Evolutionary conservation across 2,329 filamentous ascomycete species (phyloP).

Genomic region (Aspergillus phoenicis): DNA sequence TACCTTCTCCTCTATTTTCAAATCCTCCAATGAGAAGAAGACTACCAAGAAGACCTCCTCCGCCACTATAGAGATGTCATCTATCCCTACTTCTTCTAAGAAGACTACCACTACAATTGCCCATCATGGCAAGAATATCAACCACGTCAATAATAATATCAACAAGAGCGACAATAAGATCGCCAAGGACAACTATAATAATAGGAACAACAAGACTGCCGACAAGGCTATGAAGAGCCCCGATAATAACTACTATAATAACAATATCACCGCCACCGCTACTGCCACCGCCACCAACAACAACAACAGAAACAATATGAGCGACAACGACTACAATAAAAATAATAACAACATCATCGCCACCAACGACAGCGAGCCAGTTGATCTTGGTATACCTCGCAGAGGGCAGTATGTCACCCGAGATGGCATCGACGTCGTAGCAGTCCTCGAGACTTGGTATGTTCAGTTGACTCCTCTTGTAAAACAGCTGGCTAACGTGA

Average conservation of each 20-base stretch:
- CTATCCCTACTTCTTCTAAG: not conserved
- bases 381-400: too few species aligned
- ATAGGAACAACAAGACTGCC: not conserved
- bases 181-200: not conserved
- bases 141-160: conserved; percentile 1
- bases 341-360: too few species aligned
- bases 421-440: too few species aligned
- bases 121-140: not conserved
- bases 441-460: too few species aligned
- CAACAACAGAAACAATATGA: too few species aligned
- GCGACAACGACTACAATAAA: too few species aligned
- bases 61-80: too few species aligned
- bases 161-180: not conserved
- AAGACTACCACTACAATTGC: not conserved
- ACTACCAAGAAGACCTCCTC: not conserved
- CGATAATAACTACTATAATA: not conserved
- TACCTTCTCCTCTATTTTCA: not conserved
- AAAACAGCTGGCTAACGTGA: too few species aligned
- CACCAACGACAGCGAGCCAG: too few species aligned
- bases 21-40: not conserved
- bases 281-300: too few species aligned
- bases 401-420: too few species aligned
- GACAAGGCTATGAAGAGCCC: not conserved
- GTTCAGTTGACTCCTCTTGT: too few species aligned
- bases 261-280: not conserved